phyloP scores from a whole-genome alignment of 2,329 filamentous ascomycete genomes.

The Epichloe amarillans region DNA sequence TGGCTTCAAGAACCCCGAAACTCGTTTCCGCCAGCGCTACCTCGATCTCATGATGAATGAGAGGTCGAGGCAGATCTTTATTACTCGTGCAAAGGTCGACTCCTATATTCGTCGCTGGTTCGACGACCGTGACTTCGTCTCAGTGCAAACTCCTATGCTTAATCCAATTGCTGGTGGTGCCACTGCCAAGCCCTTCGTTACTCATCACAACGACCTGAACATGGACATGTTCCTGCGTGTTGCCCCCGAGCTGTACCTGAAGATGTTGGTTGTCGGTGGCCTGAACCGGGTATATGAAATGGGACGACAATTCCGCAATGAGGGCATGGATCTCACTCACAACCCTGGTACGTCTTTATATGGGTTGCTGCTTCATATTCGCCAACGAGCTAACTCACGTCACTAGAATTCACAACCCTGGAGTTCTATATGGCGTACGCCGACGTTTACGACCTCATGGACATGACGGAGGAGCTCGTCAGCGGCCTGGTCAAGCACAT shows the following conservation, averaged over 20 bases:
- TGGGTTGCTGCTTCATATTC: too few species aligned
- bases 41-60: constrained; percentile 97
- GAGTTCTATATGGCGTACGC: constrained; percentile 96
- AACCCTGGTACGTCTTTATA: constrained; percentile 42
- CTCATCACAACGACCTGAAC: constrained; percentile 90
- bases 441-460: constrained; percentile 71
- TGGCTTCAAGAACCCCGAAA: constrained; percentile 90
- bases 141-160: constrained; percentile 97
- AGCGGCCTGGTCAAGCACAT: constrained; percentile 79
- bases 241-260: constrained; percentile 84
- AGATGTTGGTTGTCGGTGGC: constrained; percentile 90
- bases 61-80: constrained; percentile 66
- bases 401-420: constrained; percentile 81
- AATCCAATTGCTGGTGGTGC: constrained; percentile 91
- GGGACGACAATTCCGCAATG: constrained; percentile 90
- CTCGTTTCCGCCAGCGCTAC: constrained; percentile 84
- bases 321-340: constrained; percentile 62
- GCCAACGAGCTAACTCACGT: background rate
- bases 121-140: constrained; percentile 74
- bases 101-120: constrained; percentile 82
- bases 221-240: constrained; percentile 93
- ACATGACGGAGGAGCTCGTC: constrained; percentile 85
- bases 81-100: constrained; percentile 77
- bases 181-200: constrained; percentile 84
- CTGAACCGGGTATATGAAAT: constrained; percentile 93